Evolutionary conservation across 371 early-diverging fungal genomes (phyloP), one percentile per base, ranked within the genome.

Genomic region (Mortierella sp.): DNA sequence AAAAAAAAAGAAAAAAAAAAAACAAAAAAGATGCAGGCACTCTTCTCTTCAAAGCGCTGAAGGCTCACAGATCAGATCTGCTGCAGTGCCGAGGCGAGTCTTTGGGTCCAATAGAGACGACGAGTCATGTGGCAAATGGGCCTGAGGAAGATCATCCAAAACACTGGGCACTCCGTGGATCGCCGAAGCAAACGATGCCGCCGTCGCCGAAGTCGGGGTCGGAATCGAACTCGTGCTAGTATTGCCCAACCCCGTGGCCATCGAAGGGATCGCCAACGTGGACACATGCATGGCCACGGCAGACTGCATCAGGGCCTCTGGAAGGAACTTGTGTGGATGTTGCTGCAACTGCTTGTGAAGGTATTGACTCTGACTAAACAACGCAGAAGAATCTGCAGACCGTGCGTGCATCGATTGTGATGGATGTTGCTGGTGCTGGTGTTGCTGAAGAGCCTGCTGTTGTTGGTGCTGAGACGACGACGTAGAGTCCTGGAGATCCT

Each of bases 341-440:
- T 59, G 45, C 9, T 59, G 45, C 9, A 23, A 19, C 9, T 59
- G 43, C 44, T 43, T 30, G 19, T 43, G 59, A 44, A 37, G 9
- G 9, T 37, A 37, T 19, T 19, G 53, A 53, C 21, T 53, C 53
- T 19, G 53, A 26, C 53, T 9, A 9, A 26, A 53, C 11, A 19
- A 9, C 9, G 53, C 23, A 37, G 37, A 37, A 3, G 37, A 37
- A 9, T 37, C 37, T 37, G 37, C 37, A 37, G 37, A 37, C 9
- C 37, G 37, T 37, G 37, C 53, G 9, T 53, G 53, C 53, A 53
- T n/a, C 56, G 57, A 57, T 50, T 68, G 62, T 57, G 66, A 62
- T 44, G 64, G 68, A 44, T 74, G 68, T 43, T 75, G 75, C 45
- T 70, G 66, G 23, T 70, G 63, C 19, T 72, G 66, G 45, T 66